Evolutionary conservation across 2,329 filamentous ascomycete genomes (phyloP), one percentile per base, ranked within the genome.

Genomic region (Penicillium sp.): DNA sequence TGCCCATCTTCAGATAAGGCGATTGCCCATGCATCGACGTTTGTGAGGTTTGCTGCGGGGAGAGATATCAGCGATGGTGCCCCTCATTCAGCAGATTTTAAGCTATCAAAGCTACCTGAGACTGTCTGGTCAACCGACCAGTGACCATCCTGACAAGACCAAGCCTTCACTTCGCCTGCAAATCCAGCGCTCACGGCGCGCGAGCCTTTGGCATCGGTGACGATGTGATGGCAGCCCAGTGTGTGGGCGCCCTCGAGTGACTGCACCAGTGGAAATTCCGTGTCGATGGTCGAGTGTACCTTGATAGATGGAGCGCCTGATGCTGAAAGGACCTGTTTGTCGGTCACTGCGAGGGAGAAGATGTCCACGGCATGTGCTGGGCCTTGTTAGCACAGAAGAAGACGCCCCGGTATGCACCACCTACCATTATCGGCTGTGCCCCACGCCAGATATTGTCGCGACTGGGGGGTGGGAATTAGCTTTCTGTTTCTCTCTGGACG

Each of bases 401-500:
- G 50, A 47, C 47, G 9, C n/a, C n/a, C n/a, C n/a, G n/a, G n/a
- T n/a, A 18, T 34, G 15, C n/a, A 51, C 39, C 26, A 68, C 78
- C 71, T 71, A 90, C 90, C 91, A 78, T 91, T 84, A 70, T 96
- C 89, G 71, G 96, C 84, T 36, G 91, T 93, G 73, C 96, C 90
- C 61, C 89, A 88, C 66, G 93, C 95, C 57, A 99, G 84, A 72
- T 97, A 99, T 87, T 97, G 94, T 79, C 97, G 97, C 49, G 94
- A 99, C 94, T 97, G 50, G 53, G 24, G 53, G 47, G 15, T 36
- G 20, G 17, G n/a, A n/a, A n/a, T 36, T 36, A 36, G 33, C 10
- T 10, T 27, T 6, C 24, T 27, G 10, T 40, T 32, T 45, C 21
- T 23, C 24, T 26, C 24, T 26, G 30, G 15, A n/a, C n/a, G n/a